Evolutionary conservation across 2,329 filamentous ascomycete species (phyloP), one percentile per base, ranked within the genome.

Genomic region (Rugonectria rugulosa): DNA sequence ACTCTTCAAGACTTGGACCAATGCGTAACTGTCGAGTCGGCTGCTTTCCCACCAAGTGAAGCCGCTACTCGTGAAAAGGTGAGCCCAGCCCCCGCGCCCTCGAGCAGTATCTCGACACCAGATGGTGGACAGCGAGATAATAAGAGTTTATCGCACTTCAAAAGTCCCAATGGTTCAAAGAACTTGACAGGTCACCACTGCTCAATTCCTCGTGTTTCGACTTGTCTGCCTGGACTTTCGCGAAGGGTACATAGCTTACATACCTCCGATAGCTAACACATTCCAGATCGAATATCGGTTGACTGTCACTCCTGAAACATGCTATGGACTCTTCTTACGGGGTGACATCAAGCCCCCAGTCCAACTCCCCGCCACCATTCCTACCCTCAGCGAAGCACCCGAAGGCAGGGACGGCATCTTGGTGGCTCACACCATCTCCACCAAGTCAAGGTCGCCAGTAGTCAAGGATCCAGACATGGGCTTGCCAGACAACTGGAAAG

Each of bases 251-350:
- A 6, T 11, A 5, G n/a, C n/a, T 41, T 6, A 2, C 20, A 45
- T 15, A 5, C 8, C 17, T 29, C 26, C 12, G 31, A 21, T 21
- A 6, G 20, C n/a, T 14, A 26, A 31, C 44, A 24, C 2, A 11
- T 8, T 19, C 12, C 23, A 71, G 69, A 71, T 71, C 26, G 69
- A 71, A 29, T 71, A 71, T 27, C 62, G 69, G 8, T 45, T 71
- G 8, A 58, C 60, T 0, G 61, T 64, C 5, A 70, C 64, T 8
- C 66, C 69, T 0, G 65, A 69, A n/a, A 43, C 70, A 20, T 71
- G 68, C 5, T 54, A 61, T 5, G 69, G 69, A 0, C 50, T 71
- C 1, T 71, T 71, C 15, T 37, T 61, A 1, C 49, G 56, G 0
- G 49, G 53, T 10, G 51, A 41, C 20, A 5, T 17, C 14, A 47